These are phyloP conservation scores for Xylaria sp. DNA, from an alignment of 2,329 filamentous ascomycete genomes.

Conservation along the genomic window DNA sequence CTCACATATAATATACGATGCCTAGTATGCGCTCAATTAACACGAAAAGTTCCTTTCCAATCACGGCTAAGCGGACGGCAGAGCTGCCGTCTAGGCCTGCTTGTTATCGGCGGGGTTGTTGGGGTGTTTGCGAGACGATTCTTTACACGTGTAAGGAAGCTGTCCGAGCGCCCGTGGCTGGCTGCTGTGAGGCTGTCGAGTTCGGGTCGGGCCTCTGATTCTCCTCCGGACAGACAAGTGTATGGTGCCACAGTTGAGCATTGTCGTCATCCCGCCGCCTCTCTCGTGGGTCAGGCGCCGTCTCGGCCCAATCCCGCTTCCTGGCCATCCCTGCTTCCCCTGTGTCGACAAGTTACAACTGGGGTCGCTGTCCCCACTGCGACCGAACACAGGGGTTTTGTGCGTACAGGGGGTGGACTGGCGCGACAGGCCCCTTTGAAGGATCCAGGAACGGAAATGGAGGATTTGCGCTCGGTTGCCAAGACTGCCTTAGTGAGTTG, in stretches of 20 bases:
- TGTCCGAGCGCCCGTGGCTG: neutral
- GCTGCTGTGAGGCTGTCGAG: neutral
- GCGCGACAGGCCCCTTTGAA: neutral
- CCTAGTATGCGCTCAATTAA: neutral
- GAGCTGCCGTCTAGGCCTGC: neutral
- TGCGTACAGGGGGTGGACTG: neutral
- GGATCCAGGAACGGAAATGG: constrained; percentile 1
- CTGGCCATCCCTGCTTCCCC: neutral
- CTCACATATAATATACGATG: neutral
- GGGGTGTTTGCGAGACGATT: neutral
- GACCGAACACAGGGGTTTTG: neutral
- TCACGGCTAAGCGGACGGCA: neutral
- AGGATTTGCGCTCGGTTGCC: constrained; percentile 5
- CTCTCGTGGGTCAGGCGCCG: neutral
- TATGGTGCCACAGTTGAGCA: neutral
- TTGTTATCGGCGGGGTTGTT: neutral
- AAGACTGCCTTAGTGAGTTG: constrained; percentile 13
- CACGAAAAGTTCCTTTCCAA: neutral
- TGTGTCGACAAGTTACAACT: neutral
- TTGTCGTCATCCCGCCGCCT: constrained; percentile 11
- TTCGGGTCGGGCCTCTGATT: too few species aligned
- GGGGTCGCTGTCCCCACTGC: constrained; percentile 5
- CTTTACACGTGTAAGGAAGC: neutral
- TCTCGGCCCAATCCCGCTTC: neutral
- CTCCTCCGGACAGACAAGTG: neutral